Evolutionary conservation across 2,329 filamentous ascomycete species (phyloP), one percentile per base, ranked within the genome.

Genomic region (Diaporthe velutina): DNA sequence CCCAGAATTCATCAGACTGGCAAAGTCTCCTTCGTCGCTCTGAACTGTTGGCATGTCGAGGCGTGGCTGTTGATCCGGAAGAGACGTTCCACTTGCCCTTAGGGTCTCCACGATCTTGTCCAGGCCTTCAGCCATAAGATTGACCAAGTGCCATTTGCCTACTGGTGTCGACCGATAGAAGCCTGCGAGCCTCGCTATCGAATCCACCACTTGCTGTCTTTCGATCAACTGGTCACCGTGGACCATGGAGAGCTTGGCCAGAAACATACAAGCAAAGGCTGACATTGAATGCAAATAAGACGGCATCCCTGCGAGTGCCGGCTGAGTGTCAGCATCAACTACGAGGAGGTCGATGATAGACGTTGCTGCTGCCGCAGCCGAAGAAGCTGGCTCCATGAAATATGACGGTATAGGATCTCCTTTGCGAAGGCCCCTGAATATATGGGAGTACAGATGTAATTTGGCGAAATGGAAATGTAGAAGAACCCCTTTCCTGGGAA

Each of bases 201-300:
- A 77, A 12, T 85, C 80, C 25, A 81, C 79, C 0, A 87, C 85
- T 1, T 81, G 77, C 0, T 79, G 77, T 4, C 82, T 71, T n/a
- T 86, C 82, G 22, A 86, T 82, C 2, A 86, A 80, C 4, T 82
- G 81, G 6, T 82, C 82, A 50, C 57, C 0, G 80, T 78, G 76
- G 30, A 86, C 87, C 40, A 84, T 82, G 2, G 86, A 83, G 0
- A 89, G 81, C 74, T 88, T 88, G 38, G 88, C 83, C 1, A 89
- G 81, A 73, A 89, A 89, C 77, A 88, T 87, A 77, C 86, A 88
- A 1, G 88, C 87, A 75, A 89, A 89, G 0, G 86, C 86, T 0
- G 87, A 88, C 88, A 89, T 89, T 57, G 86, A 87, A 74, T 88
- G 86, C 61, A 88, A 83, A 60, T 89, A 89, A 4, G 86, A 86